Conservation (phyloP, 2,329 filamentous ascomycete species). For the Curvularia sp. region DNA sequence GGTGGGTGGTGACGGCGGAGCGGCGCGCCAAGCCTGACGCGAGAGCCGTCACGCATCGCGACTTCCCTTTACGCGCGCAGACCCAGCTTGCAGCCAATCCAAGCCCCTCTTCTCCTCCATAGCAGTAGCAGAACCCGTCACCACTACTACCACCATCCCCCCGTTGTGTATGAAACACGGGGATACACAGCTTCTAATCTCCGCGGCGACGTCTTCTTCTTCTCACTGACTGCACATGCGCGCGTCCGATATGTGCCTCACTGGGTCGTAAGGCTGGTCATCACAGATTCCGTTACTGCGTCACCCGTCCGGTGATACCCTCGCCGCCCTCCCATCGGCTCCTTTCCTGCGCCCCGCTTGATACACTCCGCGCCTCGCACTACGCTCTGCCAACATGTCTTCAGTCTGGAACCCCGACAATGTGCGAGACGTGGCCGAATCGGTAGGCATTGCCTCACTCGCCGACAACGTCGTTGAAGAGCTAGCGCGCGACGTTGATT, state of each 20-base stretch:
- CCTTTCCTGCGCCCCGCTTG: slow-evolving; percentile 19
- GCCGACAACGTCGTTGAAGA: slow-evolving; percentile 86
- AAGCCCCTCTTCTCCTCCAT: neutral
- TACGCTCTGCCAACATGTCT: slow-evolving; percentile 36
- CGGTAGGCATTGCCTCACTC: slow-evolving; percentile 83
- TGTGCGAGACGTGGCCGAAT: slow-evolving; percentile 93
- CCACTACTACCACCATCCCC: neutral
- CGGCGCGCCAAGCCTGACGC: slow-evolving; percentile 28
- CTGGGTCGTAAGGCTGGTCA: slow-evolving; percentile 42
- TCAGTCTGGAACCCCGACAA: slow-evolving; percentile 96
- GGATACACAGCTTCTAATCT: neutral
- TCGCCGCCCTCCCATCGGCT: slow-evolving; percentile 31
- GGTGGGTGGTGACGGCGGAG: slow-evolving; percentile 9
- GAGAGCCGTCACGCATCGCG: slow-evolving; percentile 28
- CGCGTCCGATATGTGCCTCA: slow-evolving; percentile 41
- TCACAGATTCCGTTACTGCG: slow-evolving; percentile 38
- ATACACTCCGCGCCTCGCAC: slow-evolving; percentile 18
- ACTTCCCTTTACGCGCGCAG: slow-evolving; percentile 16
- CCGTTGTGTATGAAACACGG: slow-evolving; percentile 1
- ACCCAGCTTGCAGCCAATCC: neutral
- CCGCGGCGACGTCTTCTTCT: slow-evolving; percentile 11
- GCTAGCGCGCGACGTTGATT: slow-evolving; percentile 93
- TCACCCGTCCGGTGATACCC: slow-evolving; percentile 40
- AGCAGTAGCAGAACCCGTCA: neutral
- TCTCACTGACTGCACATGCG: slow-evolving; percentile 31